Evolutionary conservation across 139 green algal species (phyloP), one percentile per base, ranked within the genome.

Genomic region (Tetradesmus obliquus): DNA sequence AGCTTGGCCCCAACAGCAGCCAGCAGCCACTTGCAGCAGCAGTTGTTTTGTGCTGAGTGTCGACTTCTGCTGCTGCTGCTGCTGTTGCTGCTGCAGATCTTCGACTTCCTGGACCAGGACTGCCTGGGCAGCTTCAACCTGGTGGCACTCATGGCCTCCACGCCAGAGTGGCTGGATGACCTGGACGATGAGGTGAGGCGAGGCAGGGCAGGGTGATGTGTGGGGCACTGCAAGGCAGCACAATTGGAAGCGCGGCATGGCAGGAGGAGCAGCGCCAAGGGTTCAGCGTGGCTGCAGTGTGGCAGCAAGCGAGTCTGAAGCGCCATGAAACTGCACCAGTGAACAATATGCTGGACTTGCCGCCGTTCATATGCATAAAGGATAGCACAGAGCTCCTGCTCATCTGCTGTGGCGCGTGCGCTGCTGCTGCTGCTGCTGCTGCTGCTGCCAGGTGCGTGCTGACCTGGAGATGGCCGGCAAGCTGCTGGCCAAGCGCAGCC

Each of bases 21-120:
- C 32, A 24, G 81, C 51, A 45, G 32, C 32, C 32, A 45, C 32
- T 45, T 54, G 7, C 80, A 85, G 45, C 80, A 57, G 66, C 66
- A 76, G 19, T 19, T 19, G 5, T 76, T 13, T 6, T 3, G 66
- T 24, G 66, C 66, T 71, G 9, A 66, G 7, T 13, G 2, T 24
- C 17, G n/a, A 19, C 66, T 76, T 12, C 15, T n/a, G 5, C 3
- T 13, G 15, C 66, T 76, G 66, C 55, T 53, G 57, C 57, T 79
- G 7, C 6, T 54, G 66, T 32, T 86, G 53, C 55, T 93, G 96
- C 45, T 88, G 79, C 95, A 97, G 93, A 96, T 98, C 88, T 98
- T 97, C 90, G 93, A 95, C 32, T 98, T 98, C 92, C 94, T 98
- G 79, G 94, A 94, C 84, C 85, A 84, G 71, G 89, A 80, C 45